A percentile compares a stretch with the other conserved stretches of the same genome.
These are phyloP conservation scores for Xylaria castorea DNA, from an alignment of 495 filamentous ascomycete genomes.

Conservation along the genomic window DNA sequence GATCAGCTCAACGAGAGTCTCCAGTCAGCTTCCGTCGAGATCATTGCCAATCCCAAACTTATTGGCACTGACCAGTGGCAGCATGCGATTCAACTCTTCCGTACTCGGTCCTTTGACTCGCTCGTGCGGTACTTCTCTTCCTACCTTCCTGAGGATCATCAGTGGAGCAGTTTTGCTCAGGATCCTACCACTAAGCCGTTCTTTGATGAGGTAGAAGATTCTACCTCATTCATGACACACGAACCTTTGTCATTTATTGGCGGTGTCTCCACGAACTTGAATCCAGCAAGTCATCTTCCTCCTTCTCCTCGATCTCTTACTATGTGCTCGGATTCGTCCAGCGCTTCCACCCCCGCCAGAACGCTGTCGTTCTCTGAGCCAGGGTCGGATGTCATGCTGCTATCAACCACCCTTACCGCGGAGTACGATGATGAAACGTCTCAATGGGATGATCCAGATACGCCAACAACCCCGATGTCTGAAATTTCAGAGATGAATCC, in stretches of 20 bases:
- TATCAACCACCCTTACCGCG: slow-evolving; percentile 33
- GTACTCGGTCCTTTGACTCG: slow-evolving; percentile 58
- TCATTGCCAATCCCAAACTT: slow-evolving; percentile 57
- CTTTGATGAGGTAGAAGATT: slow-evolving; percentile 46
- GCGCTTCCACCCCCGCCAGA: slow-evolving; percentile 48
- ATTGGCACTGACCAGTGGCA: slow-evolving; percentile 60
- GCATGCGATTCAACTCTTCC: slow-evolving; percentile 57
- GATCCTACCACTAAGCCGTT: slow-evolving; percentile 41
- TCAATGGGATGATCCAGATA: slow-evolving; percentile 41
- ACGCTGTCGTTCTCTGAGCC: slow-evolving; percentile 55
- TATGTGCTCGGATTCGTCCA: slow-evolving; percentile 53
- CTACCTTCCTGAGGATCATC: slow-evolving; percentile 54
- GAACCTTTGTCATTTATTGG: slow-evolving; percentile 49
- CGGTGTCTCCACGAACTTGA: slow-evolving; percentile 17
- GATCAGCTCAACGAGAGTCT: slow-evolving; percentile 54
- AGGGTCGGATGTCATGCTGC: slow-evolving; percentile 44
- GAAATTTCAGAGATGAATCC: slow-evolving; percentile 41
- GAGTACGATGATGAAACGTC: slow-evolving; percentile 45
- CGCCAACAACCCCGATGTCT: slow-evolving; percentile 45
- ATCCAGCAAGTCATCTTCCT: slow-evolving; percentile 43
- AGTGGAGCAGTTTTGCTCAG: slow-evolving; percentile 41
- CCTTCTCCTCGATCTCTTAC: slow-evolving; percentile 57
- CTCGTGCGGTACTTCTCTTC: slow-evolving; percentile 58
- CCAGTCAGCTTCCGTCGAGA: slow-evolving; percentile 58
- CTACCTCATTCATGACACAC: slow-evolving; percentile 47